Evolutionary conservation across 495 filamentous ascomycete genomes (phyloP), one percentile per base, ranked within the genome.

Genomic region (Pyrenula massariospora): DNA sequence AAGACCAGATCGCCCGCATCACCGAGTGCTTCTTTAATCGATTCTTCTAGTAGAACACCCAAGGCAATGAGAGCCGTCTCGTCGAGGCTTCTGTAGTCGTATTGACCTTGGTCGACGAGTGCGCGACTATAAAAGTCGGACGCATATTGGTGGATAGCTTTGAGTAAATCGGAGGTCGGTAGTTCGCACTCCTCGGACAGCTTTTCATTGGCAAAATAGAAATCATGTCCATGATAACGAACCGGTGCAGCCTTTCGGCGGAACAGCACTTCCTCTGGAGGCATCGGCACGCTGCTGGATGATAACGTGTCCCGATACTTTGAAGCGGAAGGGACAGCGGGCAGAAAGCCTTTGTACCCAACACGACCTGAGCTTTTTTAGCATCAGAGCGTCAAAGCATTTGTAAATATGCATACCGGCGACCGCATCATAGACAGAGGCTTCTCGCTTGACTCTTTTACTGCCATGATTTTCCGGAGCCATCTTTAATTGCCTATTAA

Each of bases 1-100:
- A 94, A 84, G 0, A 83, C 88, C 56, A 91, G 58, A 67, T 93
- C 84, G 2, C 88, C 91, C 1, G 75, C 85, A 25, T 78, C 73
- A 1, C 87, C 89, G 12, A 95, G 70, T 0, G 69, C 69, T 49
- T 85, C 79, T 19, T 73, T 74, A 2, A 78, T 72, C 55, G 84
- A 76, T 65, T 96, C 91, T 69, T 96, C 91, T 31, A 95, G 67
- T 55, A 95, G 62, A 22, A 96, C 82, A 0, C 89, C 91, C 68
- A 94, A 71, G 0, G 87, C 87, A 57, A 95, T 71, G 54, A 96
- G 66, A 1, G 89, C 89, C 10, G 87, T 92, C 69, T 90, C 91
- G 63, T 95, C 87, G 81, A 96, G 79, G 59, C 81, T 89, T 24
- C 76, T 70, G 65, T 83, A 81, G 48, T 76, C 60, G 12, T 63